Conservation (phyloP, 73 alveolate genomes). For the Strombidium stylifer region DNA sequence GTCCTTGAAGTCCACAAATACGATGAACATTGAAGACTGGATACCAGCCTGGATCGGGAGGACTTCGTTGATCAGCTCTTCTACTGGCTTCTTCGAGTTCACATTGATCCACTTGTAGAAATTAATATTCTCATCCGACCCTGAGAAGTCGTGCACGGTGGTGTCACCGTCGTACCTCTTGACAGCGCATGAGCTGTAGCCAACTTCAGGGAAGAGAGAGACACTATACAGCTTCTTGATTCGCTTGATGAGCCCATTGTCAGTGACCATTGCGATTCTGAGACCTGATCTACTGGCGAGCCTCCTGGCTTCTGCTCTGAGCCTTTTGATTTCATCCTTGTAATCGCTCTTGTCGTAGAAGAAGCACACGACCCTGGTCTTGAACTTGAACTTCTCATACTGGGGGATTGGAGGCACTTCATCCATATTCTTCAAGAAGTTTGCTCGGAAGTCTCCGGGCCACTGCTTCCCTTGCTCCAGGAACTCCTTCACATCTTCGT, state of each 20-base stretch:
- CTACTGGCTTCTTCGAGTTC: slow-evolving; percentile 23
- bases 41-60: slow-evolving; percentile 22
- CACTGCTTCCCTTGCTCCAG: slow-evolving; percentile 32
- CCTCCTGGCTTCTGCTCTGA: slow-evolving; percentile 6
- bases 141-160: slow-evolving; percentile 11
- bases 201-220: slow-evolving; percentile 4
- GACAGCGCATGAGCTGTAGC: slow-evolving; percentile 14
- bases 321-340: slow-evolving; percentile 23
- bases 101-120: slow-evolving; percentile 35
- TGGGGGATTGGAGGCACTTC: background rate
- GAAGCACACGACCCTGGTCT: slow-evolving; percentile 43
- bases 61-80: slow-evolving; percentile 33
- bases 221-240: slow-evolving; percentile 14
- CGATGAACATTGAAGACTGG: slow-evolving; percentile 30
- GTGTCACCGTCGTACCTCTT: slow-evolving; percentile 14
- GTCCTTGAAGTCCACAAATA: slow-evolving; percentile 19
- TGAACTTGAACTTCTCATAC: background rate
- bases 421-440: background rate
- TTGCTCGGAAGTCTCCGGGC: background rate
- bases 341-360: slow-evolving; percentile 35
- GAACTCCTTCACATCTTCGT: slow-evolving; percentile 34
- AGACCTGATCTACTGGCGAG: slow-evolving; percentile 47
- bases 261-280: slow-evolving; percentile 35
- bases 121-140: slow-evolving; percentile 9
- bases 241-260: slow-evolving; percentile 18